Evolutionary conservation across 176 grass and related monocot species (phyloP).

Genomic region (Canna indica): DNA sequence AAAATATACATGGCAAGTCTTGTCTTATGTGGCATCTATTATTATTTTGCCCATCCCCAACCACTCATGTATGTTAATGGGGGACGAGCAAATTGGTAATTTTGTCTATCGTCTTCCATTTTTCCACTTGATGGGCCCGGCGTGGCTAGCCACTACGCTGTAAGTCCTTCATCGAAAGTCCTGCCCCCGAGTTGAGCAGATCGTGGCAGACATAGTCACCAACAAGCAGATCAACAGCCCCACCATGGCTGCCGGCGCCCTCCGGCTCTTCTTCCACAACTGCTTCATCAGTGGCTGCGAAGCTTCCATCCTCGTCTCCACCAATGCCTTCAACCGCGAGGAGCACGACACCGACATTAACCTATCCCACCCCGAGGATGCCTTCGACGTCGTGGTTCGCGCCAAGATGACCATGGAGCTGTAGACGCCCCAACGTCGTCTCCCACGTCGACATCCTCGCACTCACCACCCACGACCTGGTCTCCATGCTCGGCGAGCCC

Average conservation of each 20-base stretch:
- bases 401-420: conserved; percentile 1
- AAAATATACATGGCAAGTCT: no score
- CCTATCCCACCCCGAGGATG: conserved; percentile 4
- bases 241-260: conserved; percentile 7
- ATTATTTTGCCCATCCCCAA: no score
- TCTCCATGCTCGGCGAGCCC: conserved; percentile 2
- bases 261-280: conserved; percentile 11
- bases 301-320: conserved; percentile 5
- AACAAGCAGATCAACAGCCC: conserved; percentile 11
- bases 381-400: conserved; percentile 7
- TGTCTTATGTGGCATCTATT: no score
- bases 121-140: no score
- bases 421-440: conserved; percentile 12
- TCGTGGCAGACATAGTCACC: conserved; percentile 3
- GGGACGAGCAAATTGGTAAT: no score
- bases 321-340: conserved; percentile 5
- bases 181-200: conserved; percentile 3
- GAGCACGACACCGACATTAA: conserved; percentile 5
- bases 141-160: no score
- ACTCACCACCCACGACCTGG: conserved; percentile 6
- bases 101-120: no score
- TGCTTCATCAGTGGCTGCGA: conserved; percentile 13
- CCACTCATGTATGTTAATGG: no score
- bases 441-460: conserved; percentile 14
- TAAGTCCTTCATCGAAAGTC: no score